Evolutionary conservation across 371 early-diverging fungal genomes (phyloP), one percentile per base, ranked within the genome.

Genomic region (Zychaea mexicana): DNA sequence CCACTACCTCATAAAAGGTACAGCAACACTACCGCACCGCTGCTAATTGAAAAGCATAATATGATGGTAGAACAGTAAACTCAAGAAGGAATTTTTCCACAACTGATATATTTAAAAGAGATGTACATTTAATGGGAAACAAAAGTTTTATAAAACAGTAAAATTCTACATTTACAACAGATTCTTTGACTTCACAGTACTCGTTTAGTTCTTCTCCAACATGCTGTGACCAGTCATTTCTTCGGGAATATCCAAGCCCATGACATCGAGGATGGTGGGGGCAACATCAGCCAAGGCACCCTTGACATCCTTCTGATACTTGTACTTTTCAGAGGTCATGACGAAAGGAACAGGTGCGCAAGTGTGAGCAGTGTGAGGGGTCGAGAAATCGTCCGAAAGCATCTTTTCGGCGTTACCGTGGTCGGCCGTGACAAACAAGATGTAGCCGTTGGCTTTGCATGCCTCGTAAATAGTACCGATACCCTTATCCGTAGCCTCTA

Each of bases 371-470:
- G 98, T 99, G 80, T 98, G 95, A 22, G 96, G 95, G 42, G 86
- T 82, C 33, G 86, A 85, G 58, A 88, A 92, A 58, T 94, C 92
- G 47, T 92, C 94, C 27, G 90, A 87, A 52, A 93, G 59, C 99
- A 99, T 99, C 86, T 98, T 94, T 78, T 99, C 99, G 52, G 98
- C 99, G 74, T 99, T 99, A 54, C 99, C 99, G 82, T 99, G 99
- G 84, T 99, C 99, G 24, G 99, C 94, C 13, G 99, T 99, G 65
- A 99, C 83, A 65, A 99, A 92, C 54, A 99, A 86, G 55, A 88
- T 84, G 79, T 99, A 99, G 33, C 92, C 94, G 62, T 94, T 84
- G 71, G 85, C 74, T 72, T 90, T 88, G 79, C 98, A 98, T 30
- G 95, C 95, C 65, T 94, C 92, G 72, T 92, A 94, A 71, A 99